Conservation (phyloP, 495 filamentous ascomycete species). For the Friedmanniomyces simplex region DNA sequence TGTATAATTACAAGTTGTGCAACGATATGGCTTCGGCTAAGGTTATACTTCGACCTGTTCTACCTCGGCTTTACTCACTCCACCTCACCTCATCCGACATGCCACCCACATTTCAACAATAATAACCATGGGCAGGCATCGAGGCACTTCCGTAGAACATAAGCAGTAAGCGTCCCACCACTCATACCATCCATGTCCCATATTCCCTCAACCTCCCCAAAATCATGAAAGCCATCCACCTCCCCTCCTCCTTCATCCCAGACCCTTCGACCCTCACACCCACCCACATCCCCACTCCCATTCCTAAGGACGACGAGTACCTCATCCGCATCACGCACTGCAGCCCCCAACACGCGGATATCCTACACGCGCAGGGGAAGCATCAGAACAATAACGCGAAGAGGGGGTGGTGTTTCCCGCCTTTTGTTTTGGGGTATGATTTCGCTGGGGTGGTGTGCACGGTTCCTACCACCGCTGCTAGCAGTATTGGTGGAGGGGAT, state of each 20-base stretch:
- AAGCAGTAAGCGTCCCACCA: too few relatives aligned
- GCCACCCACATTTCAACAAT: too few relatives aligned
- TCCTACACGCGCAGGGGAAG: conserved; percentile 33
- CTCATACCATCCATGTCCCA: too few relatives aligned
- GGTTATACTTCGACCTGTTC: too few relatives aligned
- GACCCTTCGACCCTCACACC: conserved; percentile 21
- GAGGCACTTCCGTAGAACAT: too few relatives aligned
- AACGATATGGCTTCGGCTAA: too few relatives aligned
- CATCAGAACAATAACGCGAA: conserved; percentile 26
- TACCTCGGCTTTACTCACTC: too few relatives aligned
- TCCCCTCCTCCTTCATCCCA: conserved; percentile 20
- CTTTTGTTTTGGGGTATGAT: conserved; percentile 36
- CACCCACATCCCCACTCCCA: conserved; percentile 10
- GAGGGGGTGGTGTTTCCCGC: conserved; percentile 22
- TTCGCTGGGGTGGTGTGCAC: conserved; percentile 27
- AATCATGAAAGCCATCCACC: conserved; percentile 26
- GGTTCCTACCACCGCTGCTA: conserved; percentile 2
- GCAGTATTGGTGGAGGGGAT: too few relatives aligned
- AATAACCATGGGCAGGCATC: too few relatives aligned
- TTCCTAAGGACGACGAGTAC: conserved; percentile 8
- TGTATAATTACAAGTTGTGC: not conserved
- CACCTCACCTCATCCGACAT: too few relatives aligned
- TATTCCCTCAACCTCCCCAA: too few relatives aligned
- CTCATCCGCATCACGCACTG: conserved; percentile 22
- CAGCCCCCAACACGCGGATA: conserved; percentile 35